phyloP scores from a whole-genome alignment of 2,329 filamentous ascomycete species.

The Ophiostoma sp. region DNA sequence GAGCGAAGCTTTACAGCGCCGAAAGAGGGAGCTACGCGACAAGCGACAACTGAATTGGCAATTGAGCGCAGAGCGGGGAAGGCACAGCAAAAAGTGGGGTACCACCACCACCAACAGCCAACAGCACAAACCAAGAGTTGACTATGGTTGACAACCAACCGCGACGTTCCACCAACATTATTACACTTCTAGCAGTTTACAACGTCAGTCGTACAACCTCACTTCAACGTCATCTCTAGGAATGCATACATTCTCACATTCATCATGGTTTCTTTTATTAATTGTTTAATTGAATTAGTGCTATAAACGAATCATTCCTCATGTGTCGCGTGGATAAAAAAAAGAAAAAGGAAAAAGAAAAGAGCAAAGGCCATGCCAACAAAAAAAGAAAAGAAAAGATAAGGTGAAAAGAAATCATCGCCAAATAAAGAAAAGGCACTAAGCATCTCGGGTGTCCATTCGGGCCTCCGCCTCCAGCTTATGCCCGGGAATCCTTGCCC shows the following conservation, averaged over 20 bases:
- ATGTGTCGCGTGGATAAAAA: constrained; percentile 19
- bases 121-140: too few relatives aligned
- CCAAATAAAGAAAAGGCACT: neutral
- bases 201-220: neutral
- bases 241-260: neutral
- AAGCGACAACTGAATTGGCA: neutral
- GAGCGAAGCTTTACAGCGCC: neutral
- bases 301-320: neutral
- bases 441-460: too few relatives aligned
- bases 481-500: constrained; percentile 46
- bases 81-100: neutral
- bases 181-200: neutral
- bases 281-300: neutral
- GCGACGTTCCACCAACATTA: neutral
- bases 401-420: neutral
- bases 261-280: neutral
- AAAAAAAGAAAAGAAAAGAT: neutral
- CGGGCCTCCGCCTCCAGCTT: neutral
- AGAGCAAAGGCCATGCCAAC: constrained; percentile 13
- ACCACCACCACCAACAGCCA: neutral
- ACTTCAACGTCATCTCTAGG: neutral
- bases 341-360: neutral
- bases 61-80: constrained; percentile 4
- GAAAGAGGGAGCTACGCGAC: constrained; percentile 2
- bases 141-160: neutral